phyloP scores from a whole-genome alignment of 148 eudicot genomes.

The Heliamphora exappendiculata region DNA sequence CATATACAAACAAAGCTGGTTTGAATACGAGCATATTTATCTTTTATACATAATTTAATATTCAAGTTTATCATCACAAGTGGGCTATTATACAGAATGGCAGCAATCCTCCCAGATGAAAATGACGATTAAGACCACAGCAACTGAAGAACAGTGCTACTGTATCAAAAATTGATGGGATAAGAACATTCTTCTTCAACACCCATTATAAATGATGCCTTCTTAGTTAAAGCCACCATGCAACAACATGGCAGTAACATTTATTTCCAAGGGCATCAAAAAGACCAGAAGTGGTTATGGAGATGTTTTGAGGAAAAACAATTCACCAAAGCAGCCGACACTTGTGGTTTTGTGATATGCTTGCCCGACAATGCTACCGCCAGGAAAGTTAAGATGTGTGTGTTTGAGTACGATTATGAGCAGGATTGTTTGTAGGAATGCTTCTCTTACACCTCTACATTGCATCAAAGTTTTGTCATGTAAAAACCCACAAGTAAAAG shows the following conservation, averaged over 20 bases:
- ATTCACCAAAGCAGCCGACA: neutral
- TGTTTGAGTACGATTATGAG: neutral
- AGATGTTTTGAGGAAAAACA: neutral
- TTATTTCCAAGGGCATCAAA: neutral
- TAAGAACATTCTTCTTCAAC: constrained; percentile 1
- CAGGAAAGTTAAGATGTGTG: too few species aligned
- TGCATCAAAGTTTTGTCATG: neutral
- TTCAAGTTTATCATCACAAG: neutral
- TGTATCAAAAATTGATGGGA: neutral
- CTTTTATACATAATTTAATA: neutral
- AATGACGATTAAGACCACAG: neutral
- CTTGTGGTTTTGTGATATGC: neutral
- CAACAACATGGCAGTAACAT: neutral
- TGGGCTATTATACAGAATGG: neutral
- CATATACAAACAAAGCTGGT: neutral
- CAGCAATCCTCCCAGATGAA: neutral
- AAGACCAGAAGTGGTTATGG: neutral
- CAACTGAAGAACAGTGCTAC: neutral
- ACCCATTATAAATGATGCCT: neutral
- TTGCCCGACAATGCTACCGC: neutral
- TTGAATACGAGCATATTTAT: neutral
- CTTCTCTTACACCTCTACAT: neutral
- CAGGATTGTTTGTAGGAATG: neutral
- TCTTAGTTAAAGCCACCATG: neutral
- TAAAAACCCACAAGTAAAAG: neutral